Base-by-base conservation (phyloP, 257 asterid species). In the Galeopsis tetrahit region DNA sequence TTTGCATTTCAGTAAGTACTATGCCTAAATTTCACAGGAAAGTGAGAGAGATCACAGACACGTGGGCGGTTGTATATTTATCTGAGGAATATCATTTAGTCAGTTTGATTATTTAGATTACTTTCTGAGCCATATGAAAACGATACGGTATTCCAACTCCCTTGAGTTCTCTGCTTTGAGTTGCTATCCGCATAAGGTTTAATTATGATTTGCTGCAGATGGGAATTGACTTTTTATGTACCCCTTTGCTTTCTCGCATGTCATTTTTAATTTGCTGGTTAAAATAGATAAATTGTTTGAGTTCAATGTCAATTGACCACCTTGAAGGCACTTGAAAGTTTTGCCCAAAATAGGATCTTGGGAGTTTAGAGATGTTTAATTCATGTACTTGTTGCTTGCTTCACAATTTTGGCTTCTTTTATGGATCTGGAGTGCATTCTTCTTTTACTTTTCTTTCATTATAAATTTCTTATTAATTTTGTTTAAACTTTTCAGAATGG, bases 401-500 rank as follows among this genome's bases (percentile, higher is more conserved):
- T 63, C 31, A 44, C 39, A 32, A 36, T 58, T 49, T 10, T 21
- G 72, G 42, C 52, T 65, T 51, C 21, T 52, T 53, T 35, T 4
- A 33, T 51, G 51, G 63, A 72, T 64, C 38, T 72, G 60, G 15
- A 56, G 15, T 75, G 71, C 6, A 11, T 31, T 38, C 10, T 48
- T 7, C 35, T 38, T 72, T 21, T 21, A 21, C 28, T 21, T 21
- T 21, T 21, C 28, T 21, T 21, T 21, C 28, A 21, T 21, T 21
- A 21, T 21, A 28, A 63, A 60, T 75, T 78, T 64, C 74, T 15
- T 57, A 56, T 48, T 49, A 10, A 33, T 66, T 73, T 44, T 60
- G 60, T 52, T 10, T 73, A 43, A 62, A 39, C 57, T 71, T 58
- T 66, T 44, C 76, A 95, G 98, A 89, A 82, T 85, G 97, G 90